These are phyloP conservation scores for Agaricus blazei DNA, from an alignment of 768 basidiomycete species.

Conservation along the genomic window DNA sequence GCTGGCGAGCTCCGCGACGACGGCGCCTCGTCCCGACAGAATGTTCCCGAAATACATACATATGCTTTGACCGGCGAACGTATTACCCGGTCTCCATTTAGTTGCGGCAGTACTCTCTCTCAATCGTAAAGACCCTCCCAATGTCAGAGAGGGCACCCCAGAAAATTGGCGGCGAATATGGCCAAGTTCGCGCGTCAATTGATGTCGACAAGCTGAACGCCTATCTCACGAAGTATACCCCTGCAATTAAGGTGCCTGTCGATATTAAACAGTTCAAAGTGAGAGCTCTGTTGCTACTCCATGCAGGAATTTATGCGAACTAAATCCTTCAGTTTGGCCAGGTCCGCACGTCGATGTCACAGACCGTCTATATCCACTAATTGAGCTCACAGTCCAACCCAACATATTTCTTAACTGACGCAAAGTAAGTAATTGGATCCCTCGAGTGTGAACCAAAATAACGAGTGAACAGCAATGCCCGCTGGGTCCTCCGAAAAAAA, in stretches of 20 bases:
- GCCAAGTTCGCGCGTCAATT: slow-evolving; percentile 66
- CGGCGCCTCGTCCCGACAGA: too few relatives aligned
- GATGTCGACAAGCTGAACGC: slow-evolving; percentile 57
- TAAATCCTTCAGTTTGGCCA: slow-evolving; percentile 66
- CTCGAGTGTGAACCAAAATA: background rate
- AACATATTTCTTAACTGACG: slow-evolving; percentile 88
- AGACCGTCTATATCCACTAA: background rate
- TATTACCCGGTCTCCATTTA: background rate
- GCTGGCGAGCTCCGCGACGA: too few relatives aligned
- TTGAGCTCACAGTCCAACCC: slow-evolving; percentile 72
- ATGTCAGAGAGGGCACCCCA: slow-evolving; percentile 20
- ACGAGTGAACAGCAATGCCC: slow-evolving; percentile 34
- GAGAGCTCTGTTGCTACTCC: slow-evolving; percentile 17
- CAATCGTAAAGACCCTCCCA: slow-evolving; percentile 15
- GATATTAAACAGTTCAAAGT: slow-evolving; percentile 92
- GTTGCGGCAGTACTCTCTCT: background rate
- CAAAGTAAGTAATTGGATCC: slow-evolving; percentile 39
- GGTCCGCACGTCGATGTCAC: slow-evolving; percentile 35
- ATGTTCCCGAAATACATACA: too few relatives aligned
- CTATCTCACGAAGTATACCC: slow-evolving; percentile 57
- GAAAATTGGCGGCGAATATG: slow-evolving; percentile 72
- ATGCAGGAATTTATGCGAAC: background rate
- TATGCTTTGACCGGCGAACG: background rate
- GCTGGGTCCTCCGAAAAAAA: slow-evolving; percentile 89
- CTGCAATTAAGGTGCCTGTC: slow-evolving; percentile 57